Percentiles rank a stretch among this genome's conserved stretches.
These are phyloP conservation scores for Tribonema minus DNA, from an alignment of 108 stramenopile genomes.

Conservation along the genomic window DNA sequence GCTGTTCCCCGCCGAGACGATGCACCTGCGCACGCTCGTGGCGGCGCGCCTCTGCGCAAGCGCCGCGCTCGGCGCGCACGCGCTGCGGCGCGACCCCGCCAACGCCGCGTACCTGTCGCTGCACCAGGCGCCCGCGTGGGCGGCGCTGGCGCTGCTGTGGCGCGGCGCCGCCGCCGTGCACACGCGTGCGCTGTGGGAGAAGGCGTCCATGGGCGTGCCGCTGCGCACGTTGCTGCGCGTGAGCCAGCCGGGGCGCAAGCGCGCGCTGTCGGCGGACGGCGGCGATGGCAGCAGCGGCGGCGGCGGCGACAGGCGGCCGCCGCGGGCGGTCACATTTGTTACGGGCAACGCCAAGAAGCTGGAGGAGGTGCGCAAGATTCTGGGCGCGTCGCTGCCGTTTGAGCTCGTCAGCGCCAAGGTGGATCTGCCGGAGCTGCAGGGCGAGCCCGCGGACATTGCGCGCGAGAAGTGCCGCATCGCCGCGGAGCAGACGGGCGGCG, in stretches of 20 bases:
- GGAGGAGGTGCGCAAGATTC: slow-evolving; percentile 71
- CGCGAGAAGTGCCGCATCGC: slow-evolving; percentile 88
- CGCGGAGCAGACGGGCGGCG: slow-evolving; percentile 66
- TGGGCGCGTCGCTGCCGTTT: slow-evolving; percentile 62
- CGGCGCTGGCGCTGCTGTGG: slow-evolving; percentile 39
- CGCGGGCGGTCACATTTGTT: slow-evolving; percentile 77
- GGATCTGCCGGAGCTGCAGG: slow-evolving; percentile 90
- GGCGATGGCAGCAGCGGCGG: neutral
- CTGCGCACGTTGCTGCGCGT: neutral
- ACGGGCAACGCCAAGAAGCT: slow-evolving; percentile 98
- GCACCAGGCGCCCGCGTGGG: slow-evolving; percentile 37
- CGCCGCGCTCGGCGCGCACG: slow-evolving; percentile 36
- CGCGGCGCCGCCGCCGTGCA: slow-evolving; percentile 2
- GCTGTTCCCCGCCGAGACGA: slow-evolving; percentile 23
- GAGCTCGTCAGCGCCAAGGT: slow-evolving; percentile 70
- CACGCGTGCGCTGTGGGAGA: slow-evolving; percentile 39
- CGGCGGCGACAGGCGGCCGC: neutral
- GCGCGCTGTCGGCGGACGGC: neutral
- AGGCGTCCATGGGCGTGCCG: slow-evolving; percentile 29
- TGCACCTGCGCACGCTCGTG: slow-evolving; percentile 46
- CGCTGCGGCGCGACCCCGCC: slow-evolving; percentile 15
- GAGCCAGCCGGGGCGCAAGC: neutral
- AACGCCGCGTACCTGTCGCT: slow-evolving; percentile 25
- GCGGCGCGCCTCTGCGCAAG: slow-evolving; percentile 35
- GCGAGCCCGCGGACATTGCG: slow-evolving; percentile 88